A percentile compares a stretch with the other conserved stretches of the same genome.
phyloP scores from a whole-genome alignment of 2,329 filamentous ascomycete genomes.

The Penicillium olsonii region DNA sequence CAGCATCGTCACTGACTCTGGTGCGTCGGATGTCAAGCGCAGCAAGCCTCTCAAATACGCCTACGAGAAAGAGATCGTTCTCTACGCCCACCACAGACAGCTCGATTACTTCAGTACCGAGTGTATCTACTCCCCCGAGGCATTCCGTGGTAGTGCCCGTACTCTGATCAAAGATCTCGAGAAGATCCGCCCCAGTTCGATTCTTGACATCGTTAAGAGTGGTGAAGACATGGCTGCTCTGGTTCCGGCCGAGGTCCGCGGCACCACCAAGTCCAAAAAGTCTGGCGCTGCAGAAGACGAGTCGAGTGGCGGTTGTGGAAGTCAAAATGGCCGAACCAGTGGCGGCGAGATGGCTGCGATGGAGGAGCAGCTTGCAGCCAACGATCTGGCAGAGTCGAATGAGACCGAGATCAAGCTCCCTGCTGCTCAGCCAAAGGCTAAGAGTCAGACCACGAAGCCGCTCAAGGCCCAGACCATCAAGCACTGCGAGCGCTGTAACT shows the following conservation, averaged over 20 bases:
- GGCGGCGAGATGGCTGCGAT: slow-evolving; percentile 80
- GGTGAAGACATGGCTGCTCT: slow-evolving; percentile 94
- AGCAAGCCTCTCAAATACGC: slow-evolving; percentile 98
- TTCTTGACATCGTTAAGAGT: slow-evolving; percentile 89
- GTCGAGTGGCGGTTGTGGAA: slow-evolving; percentile 71
- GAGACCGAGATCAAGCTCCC: slow-evolving; percentile 66
- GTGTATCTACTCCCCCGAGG: slow-evolving; percentile 97
- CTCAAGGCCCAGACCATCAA: slow-evolving; percentile 63
- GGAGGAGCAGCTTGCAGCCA: slow-evolving; percentile 69
- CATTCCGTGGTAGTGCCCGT: slow-evolving; percentile 88
- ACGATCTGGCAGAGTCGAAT: slow-evolving; percentile 60
- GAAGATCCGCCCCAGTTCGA: slow-evolving; percentile 87
- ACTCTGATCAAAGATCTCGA: slow-evolving; percentile 94
- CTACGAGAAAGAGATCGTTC: slow-evolving; percentile 97
- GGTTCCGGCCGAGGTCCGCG: slow-evolving; percentile 63
- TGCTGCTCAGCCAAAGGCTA: slow-evolving; percentile 24
- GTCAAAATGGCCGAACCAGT: slow-evolving; percentile 63
- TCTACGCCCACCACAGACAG: slow-evolving; percentile 96
- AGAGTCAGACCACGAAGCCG: slow-evolving; percentile 55
- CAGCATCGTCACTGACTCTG: slow-evolving; percentile 78
- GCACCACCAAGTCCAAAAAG: slow-evolving; percentile 20
- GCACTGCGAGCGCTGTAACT: slow-evolving; percentile 83
- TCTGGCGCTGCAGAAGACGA: slow-evolving; percentile 50
- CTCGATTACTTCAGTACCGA: slow-evolving; percentile 98
- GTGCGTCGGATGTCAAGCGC: slow-evolving; percentile 84